Base-by-base conservation (phyloP, 805 yeast genomes). In the Candida pseudofarinosa region DNA sequence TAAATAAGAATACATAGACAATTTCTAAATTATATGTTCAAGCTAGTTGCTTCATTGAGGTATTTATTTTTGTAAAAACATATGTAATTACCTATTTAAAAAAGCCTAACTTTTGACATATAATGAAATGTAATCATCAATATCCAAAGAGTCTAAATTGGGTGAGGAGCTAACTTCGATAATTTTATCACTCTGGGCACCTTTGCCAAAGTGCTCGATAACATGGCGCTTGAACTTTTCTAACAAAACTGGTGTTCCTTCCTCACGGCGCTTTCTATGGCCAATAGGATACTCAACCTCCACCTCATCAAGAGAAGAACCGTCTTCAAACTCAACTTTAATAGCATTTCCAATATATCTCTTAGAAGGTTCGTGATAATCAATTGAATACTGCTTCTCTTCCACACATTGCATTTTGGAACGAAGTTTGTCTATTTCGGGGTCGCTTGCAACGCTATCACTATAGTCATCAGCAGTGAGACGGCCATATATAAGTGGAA, bases 271-370 rank as follows among this genome's bases (percentile, higher is more conserved):
- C 49, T 64, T 63, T 51, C 75, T 70, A 62, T 79, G 84, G 12
- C 84, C 84, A 46, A 79, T 64, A 56, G 84, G 81, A 57, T 67
- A 77, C 14, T 38, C 40, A 17, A 38, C 33, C 19, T 38, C 40
- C 16, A 38, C 34, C 13, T 38, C 40, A 56, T 77, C 75, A 23
- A 79, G 78, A 39, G 62, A 70, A 3, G 80, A 67, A 34, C 83
- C 83, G 52, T 79, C 82, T 31, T 75, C 70, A 43, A 79, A 59
- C 38, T 76, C 76, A 47, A 76, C 62, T 45, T 63, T 61, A 36
- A 79, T 50, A 3, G 82, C 78, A 53, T 79, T 79, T 33, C 81
- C 81, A 50, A 79, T 79, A 47, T 65, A 75, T 55, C 84, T 72
- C 65, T 78, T 79, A 7, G 62, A 66, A 38, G 83, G 81, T 33